These are phyloP conservation scores for Colletotrichum tropicale DNA, from an alignment of 2,329 filamentous ascomycete genomes.

Conservation along the genomic window DNA sequence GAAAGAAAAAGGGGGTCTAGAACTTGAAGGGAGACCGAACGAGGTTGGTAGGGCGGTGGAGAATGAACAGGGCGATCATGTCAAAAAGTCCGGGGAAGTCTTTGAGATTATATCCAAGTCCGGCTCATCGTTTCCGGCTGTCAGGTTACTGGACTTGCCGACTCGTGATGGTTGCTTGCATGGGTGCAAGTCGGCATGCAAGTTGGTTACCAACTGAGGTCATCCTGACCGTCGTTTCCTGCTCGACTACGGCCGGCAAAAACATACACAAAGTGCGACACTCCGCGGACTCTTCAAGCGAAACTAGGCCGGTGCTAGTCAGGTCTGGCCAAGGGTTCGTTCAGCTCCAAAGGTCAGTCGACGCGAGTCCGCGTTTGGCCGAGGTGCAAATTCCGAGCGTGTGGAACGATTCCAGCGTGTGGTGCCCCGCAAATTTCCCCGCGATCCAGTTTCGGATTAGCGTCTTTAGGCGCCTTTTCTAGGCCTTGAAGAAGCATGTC, in stretches of 20 bases:
- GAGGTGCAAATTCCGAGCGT: background rate
- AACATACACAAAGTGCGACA: background rate
- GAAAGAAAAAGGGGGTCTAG: background rate
- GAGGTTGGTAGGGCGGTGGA: background rate
- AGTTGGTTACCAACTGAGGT: background rate
- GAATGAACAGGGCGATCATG: background rate
- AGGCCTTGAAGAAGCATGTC: background rate
- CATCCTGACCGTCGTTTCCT: background rate
- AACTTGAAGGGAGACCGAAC: background rate
- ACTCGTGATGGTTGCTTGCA: background rate
- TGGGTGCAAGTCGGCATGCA: background rate
- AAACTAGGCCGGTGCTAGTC: background rate
- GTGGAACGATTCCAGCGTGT: background rate
- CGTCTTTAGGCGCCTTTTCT: background rate
- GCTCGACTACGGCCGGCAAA: background rate
- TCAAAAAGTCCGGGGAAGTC: background rate
- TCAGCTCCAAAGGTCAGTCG: background rate
- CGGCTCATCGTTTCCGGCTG: background rate
- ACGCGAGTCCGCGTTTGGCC: background rate
- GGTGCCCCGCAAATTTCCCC: background rate
- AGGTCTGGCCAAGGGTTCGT: background rate
- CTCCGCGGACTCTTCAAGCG: background rate
- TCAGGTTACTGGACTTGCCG: background rate
- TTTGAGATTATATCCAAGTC: constrained; percentile 4
- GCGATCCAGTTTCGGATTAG: background rate